Percentiles rank a stretch among this genome's conserved stretches.
Evolutionary conservation across 176 grass and related monocot genomes (phyloP).

Genomic region (Aegilops speltoides): DNA sequence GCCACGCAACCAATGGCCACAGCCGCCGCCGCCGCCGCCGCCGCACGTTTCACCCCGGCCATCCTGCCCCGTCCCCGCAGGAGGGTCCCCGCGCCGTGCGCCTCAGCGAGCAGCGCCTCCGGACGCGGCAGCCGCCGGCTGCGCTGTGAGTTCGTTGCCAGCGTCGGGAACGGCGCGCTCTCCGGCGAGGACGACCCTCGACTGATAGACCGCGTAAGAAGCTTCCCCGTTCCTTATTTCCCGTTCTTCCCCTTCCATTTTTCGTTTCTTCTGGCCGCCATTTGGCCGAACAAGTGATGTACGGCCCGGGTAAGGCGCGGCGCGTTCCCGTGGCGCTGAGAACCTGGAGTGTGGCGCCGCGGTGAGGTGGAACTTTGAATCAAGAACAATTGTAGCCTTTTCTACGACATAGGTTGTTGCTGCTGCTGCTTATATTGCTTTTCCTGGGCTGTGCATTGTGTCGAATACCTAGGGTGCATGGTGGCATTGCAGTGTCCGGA

Average conservation of each 20-base stretch:
- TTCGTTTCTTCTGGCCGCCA: not conserved
- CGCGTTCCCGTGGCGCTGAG: not conserved
- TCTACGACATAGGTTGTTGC: not conserved
- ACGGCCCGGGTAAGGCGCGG: not conserved
- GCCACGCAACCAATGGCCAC: slow-evolving; percentile 25
- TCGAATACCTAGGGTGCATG: slow-evolving; percentile 9
- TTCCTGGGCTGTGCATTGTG: slow-evolving; percentile 17
- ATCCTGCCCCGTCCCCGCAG: not conserved
- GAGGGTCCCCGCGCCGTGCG: slow-evolving; percentile 19
- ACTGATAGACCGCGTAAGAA: slow-evolving; percentile 61
- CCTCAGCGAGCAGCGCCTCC: slow-evolving; percentile 9
- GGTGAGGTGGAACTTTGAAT: not conserved
- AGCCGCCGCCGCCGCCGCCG: not conserved
- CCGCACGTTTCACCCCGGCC: not conserved
- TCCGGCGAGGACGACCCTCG: slow-evolving; percentile 68
- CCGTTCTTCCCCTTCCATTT: not conserved
- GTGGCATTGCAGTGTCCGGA: not conserved
- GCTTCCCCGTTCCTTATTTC: not conserved
- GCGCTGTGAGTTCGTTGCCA: slow-evolving; percentile 71
- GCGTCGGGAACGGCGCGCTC: slow-evolving; percentile 76
- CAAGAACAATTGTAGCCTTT: not conserved
- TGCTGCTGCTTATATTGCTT: not conserved
- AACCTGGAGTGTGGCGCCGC: not conserved
- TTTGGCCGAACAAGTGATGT: slow-evolving; percentile 29
- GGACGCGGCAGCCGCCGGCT: slow-evolving; percentile 31